Percentiles rank a stretch among this genome's conserved stretches.
Evolutionary conservation across 441 rosid species (phyloP).

Genomic region (Pelargonium fulgidum): DNA sequence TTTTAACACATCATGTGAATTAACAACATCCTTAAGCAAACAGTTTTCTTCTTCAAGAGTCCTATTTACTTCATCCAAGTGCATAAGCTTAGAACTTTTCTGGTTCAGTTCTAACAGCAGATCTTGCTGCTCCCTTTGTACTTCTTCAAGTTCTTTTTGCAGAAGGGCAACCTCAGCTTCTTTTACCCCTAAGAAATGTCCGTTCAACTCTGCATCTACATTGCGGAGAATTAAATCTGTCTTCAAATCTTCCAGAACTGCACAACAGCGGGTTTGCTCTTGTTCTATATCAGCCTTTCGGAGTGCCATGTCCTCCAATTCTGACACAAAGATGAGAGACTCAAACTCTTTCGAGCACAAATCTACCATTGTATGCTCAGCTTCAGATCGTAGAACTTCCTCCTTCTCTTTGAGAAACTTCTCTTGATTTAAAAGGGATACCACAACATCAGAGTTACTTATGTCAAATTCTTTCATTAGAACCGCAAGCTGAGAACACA

Average conservation of each 20-base stretch:
- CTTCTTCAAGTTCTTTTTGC: conserved; percentile 31
- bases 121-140: conserved; percentile 20
- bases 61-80: conserved; percentile 21
- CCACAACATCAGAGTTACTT: conserved; percentile 42
- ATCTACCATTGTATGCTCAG: conserved; percentile 43
- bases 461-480: conserved; percentile 72
- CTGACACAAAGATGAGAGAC: conserved; percentile 49
- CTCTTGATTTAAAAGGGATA: conserved; percentile 55
- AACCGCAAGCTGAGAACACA: conserved; percentile 75
- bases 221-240: conserved; percentile 40
- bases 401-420: conserved; percentile 47
- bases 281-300: conserved; percentile 31
- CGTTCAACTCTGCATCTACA: conserved; percentile 55
- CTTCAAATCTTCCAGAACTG: conserved; percentile 43
- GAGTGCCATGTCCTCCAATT: conserved; percentile 43
- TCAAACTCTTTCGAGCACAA: conserved; percentile 66
- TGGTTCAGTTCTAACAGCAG: conserved; percentile 21
- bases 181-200: conserved; percentile 33
- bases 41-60: conserved; percentile 22
- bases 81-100: conserved; percentile 16
- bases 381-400: conserved; percentile 46
- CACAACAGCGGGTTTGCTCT: conserved; percentile 30
- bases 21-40: conserved; percentile 23
- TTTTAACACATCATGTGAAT: conserved; percentile 26
- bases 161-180: conserved; percentile 34